These are phyloP conservation scores for Sclerotiophoma versabilis DNA, from an alignment of 2,329 filamentous ascomycete species.

Conservation along the genomic window DNA sequence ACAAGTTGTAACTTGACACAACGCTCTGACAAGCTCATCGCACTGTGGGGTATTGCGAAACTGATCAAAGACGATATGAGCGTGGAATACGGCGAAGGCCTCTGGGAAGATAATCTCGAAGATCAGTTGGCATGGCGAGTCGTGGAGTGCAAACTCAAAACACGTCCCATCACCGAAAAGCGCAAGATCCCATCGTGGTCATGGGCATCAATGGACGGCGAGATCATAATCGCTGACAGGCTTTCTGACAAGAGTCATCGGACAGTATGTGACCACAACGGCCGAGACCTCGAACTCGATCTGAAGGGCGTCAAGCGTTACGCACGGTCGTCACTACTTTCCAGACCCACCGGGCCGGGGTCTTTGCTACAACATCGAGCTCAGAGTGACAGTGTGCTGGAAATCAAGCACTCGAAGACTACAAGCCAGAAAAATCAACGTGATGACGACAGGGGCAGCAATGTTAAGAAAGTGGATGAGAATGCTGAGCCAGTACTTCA, in stretches of 20 bases:
- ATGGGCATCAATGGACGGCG: conserved; percentile 32
- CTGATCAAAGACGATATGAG: conserved; percentile 29
- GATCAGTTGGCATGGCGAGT: conserved; percentile 39
- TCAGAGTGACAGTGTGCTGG: conserved; percentile 21
- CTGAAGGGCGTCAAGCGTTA: conserved; percentile 15
- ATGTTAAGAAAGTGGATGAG: conserved; percentile 3
- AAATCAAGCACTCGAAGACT: conserved; percentile 11
- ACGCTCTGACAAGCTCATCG: conserved; percentile 30
- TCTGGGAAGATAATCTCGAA: conserved; percentile 34
- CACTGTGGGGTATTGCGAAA: conserved; percentile 42
- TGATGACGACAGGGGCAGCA: too few species aligned
- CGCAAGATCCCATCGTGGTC: conserved; percentile 32
- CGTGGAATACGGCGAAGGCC: conserved; percentile 28
- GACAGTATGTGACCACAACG: conserved; percentile 25
- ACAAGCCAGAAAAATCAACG: neutral
- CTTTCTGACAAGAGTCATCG: conserved; percentile 19
- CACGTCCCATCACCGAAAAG: conserved; percentile 16
- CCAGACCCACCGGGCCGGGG: neutral
- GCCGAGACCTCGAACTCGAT: conserved; percentile 18
- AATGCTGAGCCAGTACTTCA: conserved; percentile 23
- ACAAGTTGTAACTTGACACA: conserved; percentile 32
- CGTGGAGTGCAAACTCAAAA: conserved; percentile 12
- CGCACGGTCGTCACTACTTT: neutral
- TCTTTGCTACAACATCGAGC: conserved; percentile 11
- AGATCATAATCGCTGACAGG: conserved; percentile 23